Percentiles rank a stretch among this genome's conserved stretches.
Evolutionary conservation across 1,284 basidiomycete species (phyloP).

Genomic region (Paramarasmius palmivorus): DNA sequence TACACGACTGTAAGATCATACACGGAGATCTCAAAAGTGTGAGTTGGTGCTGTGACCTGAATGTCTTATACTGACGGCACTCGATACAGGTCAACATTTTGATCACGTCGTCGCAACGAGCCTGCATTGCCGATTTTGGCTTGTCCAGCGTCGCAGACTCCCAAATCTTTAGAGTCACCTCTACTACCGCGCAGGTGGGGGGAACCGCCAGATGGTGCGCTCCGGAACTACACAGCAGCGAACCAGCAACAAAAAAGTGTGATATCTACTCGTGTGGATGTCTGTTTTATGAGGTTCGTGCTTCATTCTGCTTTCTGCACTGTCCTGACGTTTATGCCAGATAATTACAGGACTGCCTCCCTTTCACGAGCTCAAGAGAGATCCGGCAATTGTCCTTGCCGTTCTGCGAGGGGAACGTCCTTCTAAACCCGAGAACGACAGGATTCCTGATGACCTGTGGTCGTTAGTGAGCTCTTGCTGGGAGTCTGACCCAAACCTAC

Average conservation of each 20-base stretch:
- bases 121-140: slow-evolving; percentile 14
- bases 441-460: too few relatives aligned
- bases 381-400: too few relatives aligned
- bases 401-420: too few relatives aligned
- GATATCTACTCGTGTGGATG: background rate
- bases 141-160: background rate
- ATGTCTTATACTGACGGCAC: background rate
- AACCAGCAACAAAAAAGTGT: background rate
- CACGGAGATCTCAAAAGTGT: background rate
- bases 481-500: too few relatives aligned
- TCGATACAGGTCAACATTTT: slow-evolving; percentile 10
- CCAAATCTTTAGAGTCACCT: background rate
- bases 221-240: background rate
- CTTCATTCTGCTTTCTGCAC: too few relatives aligned
- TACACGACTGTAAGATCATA: background rate
- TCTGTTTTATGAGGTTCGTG: slow-evolving; percentile 1
- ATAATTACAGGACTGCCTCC: too few relatives aligned
- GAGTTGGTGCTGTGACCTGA: background rate
- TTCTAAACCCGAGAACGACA: too few relatives aligned
- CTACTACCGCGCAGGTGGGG: background rate
- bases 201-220: background rate
- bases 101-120: slow-evolving; percentile 5
- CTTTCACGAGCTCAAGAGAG: too few relatives aligned
- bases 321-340: too few relatives aligned
- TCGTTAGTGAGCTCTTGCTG: too few relatives aligned